Evolutionary conservation across 768 basidiomycete species (phyloP).

Genomic region (Russula abietina): DNA sequence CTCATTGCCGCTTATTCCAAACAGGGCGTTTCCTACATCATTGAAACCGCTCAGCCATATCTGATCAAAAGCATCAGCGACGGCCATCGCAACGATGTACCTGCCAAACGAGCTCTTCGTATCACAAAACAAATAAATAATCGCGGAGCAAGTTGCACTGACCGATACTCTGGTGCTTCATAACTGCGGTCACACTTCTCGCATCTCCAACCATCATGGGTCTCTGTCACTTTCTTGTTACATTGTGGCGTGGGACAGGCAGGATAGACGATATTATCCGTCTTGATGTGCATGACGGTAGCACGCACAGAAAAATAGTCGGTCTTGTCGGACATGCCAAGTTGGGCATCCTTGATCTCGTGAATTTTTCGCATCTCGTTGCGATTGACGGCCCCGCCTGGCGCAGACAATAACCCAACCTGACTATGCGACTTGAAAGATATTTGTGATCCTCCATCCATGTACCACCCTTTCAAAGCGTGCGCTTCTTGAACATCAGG

Average conservation of each 20-base stretch:
- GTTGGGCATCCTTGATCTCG: constrained; percentile 71
- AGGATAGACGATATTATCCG: constrained; percentile 78
- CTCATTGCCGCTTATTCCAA: constrained; percentile 76
- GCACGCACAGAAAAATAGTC: constrained; percentile 79
- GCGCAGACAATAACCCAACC: constrained; percentile 34
- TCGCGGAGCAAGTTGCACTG: constrained; percentile 27
- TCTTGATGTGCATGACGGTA: constrained; percentile 83
- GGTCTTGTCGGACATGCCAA: constrained; percentile 69
- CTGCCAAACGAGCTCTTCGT: constrained; percentile 33
- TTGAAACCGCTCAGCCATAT: constrained; percentile 96
- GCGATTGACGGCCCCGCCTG: constrained; percentile 52
- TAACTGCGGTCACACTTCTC: constrained; percentile 83
- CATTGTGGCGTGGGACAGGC: constrained; percentile 78
- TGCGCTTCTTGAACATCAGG: constrained; percentile 93
- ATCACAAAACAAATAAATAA: neutral
- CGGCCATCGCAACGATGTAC: constrained; percentile 78
- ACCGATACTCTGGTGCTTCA: constrained; percentile 76
- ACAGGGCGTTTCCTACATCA: constrained; percentile 72
- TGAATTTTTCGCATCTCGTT: constrained; percentile 65
- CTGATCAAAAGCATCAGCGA: constrained; percentile 86
- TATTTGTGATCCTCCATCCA: constrained; percentile 54
- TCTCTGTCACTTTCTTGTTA: constrained; percentile 82
- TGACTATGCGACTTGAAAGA: constrained; percentile 70
- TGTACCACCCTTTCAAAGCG: constrained; percentile 86
- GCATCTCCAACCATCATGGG: constrained; percentile 74